Evolutionary conservation across 306 rosid genomes (phyloP).

Genomic region (Prosopis cineraria): DNA sequence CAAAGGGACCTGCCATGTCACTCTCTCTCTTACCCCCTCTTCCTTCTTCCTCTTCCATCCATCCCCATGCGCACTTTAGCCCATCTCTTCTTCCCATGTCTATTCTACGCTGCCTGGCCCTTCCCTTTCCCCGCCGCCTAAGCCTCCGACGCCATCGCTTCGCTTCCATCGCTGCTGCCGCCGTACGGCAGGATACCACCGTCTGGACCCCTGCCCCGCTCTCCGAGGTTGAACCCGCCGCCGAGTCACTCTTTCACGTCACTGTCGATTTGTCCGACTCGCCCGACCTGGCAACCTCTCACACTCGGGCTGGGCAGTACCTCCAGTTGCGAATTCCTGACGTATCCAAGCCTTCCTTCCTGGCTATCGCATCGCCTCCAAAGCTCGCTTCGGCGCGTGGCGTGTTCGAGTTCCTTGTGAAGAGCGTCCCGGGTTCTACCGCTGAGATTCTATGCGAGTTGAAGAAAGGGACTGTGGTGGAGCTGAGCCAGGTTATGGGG

Average conservation of each 20-base stretch:
- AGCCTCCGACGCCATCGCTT: slow-evolving; percentile 35
- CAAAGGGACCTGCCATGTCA: slow-evolving; percentile 39
- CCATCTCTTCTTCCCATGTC: slow-evolving; percentile 67
- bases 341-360: slow-evolving; percentile 64
- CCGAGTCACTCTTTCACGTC: slow-evolving; percentile 85
- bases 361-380: slow-evolving; percentile 95
- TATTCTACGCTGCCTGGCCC: slow-evolving; percentile 69
- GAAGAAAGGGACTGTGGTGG: slow-evolving; percentile 88
- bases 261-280: slow-evolving; percentile 82
- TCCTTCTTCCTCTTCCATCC: slow-evolving; percentile 30
- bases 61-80: slow-evolving; percentile 68
- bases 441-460: slow-evolving; percentile 83
- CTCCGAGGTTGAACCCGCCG: slow-evolving; percentile 65
- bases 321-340: slow-evolving; percentile 77
- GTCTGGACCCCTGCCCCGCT: slow-evolving; percentile 84
- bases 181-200: slow-evolving; percentile 78
- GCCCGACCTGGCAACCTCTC: slow-evolving; percentile 69
- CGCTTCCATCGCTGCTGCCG: slow-evolving; percentile 52
- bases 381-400: slow-evolving; percentile 53
- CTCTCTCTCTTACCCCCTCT: slow-evolving; percentile 36
- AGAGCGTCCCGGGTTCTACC: slow-evolving; percentile 78
- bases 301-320: slow-evolving; percentile 86
- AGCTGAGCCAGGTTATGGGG: slow-evolving; percentile 79
- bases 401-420: slow-evolving; percentile 82
- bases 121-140: slow-evolving; percentile 36